Conservation (phyloP, 345 rosid species). For the Hibiscus tridactylites region DNA sequence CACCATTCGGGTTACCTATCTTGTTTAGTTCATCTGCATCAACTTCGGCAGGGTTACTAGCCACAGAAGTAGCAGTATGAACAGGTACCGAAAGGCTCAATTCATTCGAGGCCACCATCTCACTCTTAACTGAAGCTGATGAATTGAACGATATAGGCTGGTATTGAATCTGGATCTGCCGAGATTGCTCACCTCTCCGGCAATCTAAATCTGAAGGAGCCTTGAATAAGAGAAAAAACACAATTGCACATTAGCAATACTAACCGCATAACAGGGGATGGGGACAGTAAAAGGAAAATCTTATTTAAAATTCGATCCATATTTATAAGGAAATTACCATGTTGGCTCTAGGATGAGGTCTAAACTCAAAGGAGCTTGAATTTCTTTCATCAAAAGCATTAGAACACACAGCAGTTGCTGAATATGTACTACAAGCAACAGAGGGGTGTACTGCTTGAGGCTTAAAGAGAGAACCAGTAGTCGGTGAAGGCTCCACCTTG, state of each 20-base stretch:
- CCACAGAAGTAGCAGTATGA: not conserved
- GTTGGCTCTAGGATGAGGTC: not conserved
- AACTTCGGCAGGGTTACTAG: not conserved
- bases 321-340: not conserved
- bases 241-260: not conserved
- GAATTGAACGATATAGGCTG: not conserved
- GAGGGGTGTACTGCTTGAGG: not conserved
- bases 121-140: not conserved
- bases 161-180: not conserved
- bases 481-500: not conserved
- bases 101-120: not conserved
- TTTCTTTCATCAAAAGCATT: not conserved
- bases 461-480: not conserved
- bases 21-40: not conserved
- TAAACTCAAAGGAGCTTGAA: not conserved
- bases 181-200: not conserved
- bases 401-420: not conserved
- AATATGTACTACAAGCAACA: not conserved
- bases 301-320: not conserved
- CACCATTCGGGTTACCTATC: not conserved
- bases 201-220: not conserved
- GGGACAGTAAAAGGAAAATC: not conserved
- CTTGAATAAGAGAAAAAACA: not conserved
- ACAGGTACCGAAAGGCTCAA: not conserved
- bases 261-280: not conserved